These are phyloP conservation scores for Oleoguttula mirabilis DNA, from an alignment of 495 filamentous ascomycete genomes.

Conservation along the genomic window DNA sequence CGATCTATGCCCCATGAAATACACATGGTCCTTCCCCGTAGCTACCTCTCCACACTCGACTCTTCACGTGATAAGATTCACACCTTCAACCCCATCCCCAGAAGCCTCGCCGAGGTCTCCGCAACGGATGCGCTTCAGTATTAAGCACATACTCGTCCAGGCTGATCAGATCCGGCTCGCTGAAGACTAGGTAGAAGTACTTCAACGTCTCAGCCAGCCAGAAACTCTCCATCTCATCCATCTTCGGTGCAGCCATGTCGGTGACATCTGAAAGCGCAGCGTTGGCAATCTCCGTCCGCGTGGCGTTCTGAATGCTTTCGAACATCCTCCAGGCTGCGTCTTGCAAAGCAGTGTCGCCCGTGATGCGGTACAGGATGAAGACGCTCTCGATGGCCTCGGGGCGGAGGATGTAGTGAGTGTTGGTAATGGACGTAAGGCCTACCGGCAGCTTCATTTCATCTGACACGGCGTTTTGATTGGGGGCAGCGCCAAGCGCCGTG, in stretches of 20 bases:
- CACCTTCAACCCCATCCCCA: slow-evolving; percentile 1
- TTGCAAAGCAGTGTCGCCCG: slow-evolving; percentile 49
- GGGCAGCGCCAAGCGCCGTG: slow-evolving; percentile 24
- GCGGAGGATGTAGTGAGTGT: slow-evolving; percentile 49
- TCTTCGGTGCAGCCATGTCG: not conserved
- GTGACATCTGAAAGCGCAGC: slow-evolving; percentile 27
- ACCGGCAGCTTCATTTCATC: slow-evolving; percentile 18
- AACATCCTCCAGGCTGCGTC: slow-evolving; percentile 73
- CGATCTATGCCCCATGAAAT: no score
- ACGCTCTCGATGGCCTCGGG: slow-evolving; percentile 41
- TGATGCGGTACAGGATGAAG: slow-evolving; percentile 65
- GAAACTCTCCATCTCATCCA: slow-evolving; percentile 34
- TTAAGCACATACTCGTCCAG: slow-evolving; percentile 45
- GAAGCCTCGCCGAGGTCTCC: not conserved
- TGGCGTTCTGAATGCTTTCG: slow-evolving; percentile 36
- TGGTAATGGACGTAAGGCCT: slow-evolving; percentile 7
- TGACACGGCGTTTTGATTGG: not conserved
- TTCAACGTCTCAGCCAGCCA: slow-evolving; percentile 40
- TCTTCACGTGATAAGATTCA: no score
- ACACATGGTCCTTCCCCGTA: no score
- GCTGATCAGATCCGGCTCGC: slow-evolving; percentile 36
- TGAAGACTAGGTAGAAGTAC: slow-evolving; percentile 43
- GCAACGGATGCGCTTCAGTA: slow-evolving; percentile 40
- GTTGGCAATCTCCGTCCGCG: slow-evolving; percentile 25
- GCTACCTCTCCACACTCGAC: no score